A percentile compares a stretch with the other conserved stretches of the same genome.
These are phyloP conservation scores for Colletotrichum simmondsii DNA, from an alignment of 2,329 filamentous ascomycete genomes.

Conservation along the genomic window DNA sequence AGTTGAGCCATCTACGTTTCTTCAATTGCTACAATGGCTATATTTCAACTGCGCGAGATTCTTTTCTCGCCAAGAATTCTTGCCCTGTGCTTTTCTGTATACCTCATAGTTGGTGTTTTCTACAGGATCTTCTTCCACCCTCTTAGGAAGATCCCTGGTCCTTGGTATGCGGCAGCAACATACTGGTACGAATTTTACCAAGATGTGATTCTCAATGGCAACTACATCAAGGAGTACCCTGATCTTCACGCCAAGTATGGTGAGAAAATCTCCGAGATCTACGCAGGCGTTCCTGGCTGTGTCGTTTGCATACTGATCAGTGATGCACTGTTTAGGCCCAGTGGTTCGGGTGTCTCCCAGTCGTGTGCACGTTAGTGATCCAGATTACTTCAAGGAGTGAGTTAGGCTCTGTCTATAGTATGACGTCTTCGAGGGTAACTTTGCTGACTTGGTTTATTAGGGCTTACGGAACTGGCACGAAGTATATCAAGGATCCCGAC, in stretches of 20 bases:
- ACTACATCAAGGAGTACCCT: slow-evolving; percentile 19
- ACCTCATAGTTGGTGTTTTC: neutral
- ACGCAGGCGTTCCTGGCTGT: neutral
- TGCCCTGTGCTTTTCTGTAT: neutral
- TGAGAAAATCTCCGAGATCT: neutral
- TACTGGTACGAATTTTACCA: slow-evolving; percentile 42
- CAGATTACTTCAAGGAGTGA: neutral
- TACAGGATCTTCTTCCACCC: neutral
- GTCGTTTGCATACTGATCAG: neutral
- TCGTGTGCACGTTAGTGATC: neutral
- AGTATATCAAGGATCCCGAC: neutral
- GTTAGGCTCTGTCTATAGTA: neutral
- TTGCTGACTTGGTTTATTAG: neutral
- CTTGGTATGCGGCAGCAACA: neutral
- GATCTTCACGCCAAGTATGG: slow-evolving; percentile 10
- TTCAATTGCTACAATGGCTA: neutral
- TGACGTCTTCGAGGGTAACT: too few species aligned
- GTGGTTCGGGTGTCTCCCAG: neutral
- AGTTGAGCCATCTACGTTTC: neutral
- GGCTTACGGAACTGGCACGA: neutral
- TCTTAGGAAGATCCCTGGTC: neutral
- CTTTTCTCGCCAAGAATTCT: neutral
- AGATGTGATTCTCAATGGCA: slow-evolving; percentile 19
- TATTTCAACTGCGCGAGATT: neutral
- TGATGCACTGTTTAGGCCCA: neutral